Percentiles rank a stretch among this genome's conserved stretches.
phyloP scores from a whole-genome alignment of 2,329 filamentous ascomycete species.

The Trichoderma gracile region DNA sequence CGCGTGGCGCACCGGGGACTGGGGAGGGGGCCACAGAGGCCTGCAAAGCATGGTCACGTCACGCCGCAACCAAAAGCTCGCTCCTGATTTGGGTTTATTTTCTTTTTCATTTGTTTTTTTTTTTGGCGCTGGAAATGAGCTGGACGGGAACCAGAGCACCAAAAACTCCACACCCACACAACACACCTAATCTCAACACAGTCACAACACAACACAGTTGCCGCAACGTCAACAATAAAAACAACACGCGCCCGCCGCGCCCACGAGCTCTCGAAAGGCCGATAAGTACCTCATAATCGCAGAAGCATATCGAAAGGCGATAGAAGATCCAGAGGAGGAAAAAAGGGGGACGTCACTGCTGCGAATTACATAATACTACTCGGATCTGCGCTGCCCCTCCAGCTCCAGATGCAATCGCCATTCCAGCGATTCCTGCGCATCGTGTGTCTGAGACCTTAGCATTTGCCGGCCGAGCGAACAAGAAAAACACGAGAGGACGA shows the following conservation, averaged over 20 bases:
- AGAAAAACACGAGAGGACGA: neutral
- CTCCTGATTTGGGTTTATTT: slow-evolving; percentile 20
- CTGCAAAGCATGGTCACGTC: slow-evolving; percentile 19
- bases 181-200: neutral
- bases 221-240: neutral
- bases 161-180: slow-evolving; percentile 16
- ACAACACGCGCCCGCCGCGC: slow-evolving; percentile 1
- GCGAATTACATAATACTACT: slow-evolving; percentile 8
- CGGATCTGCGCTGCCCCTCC: slow-evolving; percentile 11
- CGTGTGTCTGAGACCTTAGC: slow-evolving; percentile 26
- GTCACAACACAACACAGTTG: slow-evolving; percentile 4
- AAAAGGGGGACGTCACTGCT: neutral
- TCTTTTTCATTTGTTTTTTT: slow-evolving; percentile 18
- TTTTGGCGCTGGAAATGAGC: slow-evolving; percentile 17
- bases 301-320: neutral
- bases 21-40: slow-evolving; percentile 26
- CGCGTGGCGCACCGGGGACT: slow-evolving; percentile 23
- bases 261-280: neutral
- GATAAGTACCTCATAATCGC: neutral
- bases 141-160: slow-evolving; percentile 18
- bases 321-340: neutral
- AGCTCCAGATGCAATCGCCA: slow-evolving; percentile 26
- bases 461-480: slow-evolving; percentile 8
- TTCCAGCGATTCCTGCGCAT: slow-evolving; percentile 15
- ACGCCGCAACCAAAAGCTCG: slow-evolving; percentile 20